Percentiles rank a stretch among this genome's conserved stretches.
Conservation (phyloP, 495 filamentous ascomycete species). For the Lophium mytilinum region DNA sequence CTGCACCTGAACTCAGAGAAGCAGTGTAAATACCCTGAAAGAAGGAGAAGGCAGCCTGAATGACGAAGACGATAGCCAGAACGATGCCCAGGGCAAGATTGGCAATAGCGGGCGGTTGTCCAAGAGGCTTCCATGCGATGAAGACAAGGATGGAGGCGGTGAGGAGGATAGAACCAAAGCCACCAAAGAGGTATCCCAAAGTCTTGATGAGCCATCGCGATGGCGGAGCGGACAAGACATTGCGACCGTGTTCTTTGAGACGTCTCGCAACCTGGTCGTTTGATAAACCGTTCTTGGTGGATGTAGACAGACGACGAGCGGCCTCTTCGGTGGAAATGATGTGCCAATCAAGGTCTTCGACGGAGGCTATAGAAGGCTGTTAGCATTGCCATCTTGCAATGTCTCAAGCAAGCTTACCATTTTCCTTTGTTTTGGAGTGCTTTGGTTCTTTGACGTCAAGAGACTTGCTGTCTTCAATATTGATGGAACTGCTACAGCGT, state of each 20-base stretch:
- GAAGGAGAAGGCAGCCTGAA: constrained; percentile 54
- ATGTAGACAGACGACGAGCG: constrained; percentile 45
- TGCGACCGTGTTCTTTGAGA: constrained; percentile 51
- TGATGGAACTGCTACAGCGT: background rate
- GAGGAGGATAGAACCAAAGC: constrained; percentile 59
- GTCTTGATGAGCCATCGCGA: constrained; percentile 49
- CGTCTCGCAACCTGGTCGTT: constrained; percentile 39
- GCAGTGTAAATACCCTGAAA: no score
- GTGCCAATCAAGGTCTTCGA: constrained; percentile 45
- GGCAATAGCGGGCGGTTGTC: constrained; percentile 52
- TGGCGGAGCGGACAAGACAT: constrained; percentile 50
- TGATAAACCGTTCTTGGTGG: constrained; percentile 44
- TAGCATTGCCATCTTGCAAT: background rate
- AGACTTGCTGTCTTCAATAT: constrained; percentile 13
- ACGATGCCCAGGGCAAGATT: constrained; percentile 63
- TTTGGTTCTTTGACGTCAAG: constrained; percentile 6
- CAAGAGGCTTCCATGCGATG: constrained; percentile 61
- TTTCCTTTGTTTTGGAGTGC: constrained; percentile 7
- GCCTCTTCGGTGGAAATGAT: constrained; percentile 46
- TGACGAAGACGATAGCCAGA: constrained; percentile 53
- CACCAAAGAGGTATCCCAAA: constrained; percentile 62
- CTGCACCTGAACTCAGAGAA: no score
- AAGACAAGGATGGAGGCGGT: constrained; percentile 57
- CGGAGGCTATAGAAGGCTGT: constrained; percentile 25
- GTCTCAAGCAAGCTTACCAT: background rate